Percentiles rank a stretch among this genome's conserved stretches.
These are phyloP conservation scores for Salix purpurea DNA, from an alignment of 345 rosid species.

Conservation along the genomic window DNA sequence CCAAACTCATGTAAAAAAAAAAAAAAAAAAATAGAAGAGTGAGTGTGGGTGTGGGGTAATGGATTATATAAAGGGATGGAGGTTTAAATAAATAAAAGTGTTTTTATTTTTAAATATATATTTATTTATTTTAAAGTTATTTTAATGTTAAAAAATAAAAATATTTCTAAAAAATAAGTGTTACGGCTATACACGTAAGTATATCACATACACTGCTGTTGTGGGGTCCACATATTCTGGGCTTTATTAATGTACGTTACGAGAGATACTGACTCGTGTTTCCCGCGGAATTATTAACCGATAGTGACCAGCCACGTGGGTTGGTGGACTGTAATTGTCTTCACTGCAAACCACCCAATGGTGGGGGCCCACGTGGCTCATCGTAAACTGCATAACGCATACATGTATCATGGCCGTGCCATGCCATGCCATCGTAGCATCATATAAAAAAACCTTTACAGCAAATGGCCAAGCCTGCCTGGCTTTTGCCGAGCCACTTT, in stretches of 20 bases:
- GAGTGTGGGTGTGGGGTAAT: neutral
- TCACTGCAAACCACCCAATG: neutral
- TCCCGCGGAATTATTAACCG: conserved; percentile 25
- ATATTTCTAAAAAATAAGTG: too few relatives aligned
- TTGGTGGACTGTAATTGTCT: conserved; percentile 28
- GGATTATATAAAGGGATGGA: neutral
- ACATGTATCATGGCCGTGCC: neutral
- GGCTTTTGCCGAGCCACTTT: neutral
- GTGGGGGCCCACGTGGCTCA: conserved; percentile 15
- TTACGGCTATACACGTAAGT: neutral
- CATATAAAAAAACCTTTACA: neutral
- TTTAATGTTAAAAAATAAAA: too few relatives aligned
- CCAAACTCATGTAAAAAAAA: too few relatives aligned
- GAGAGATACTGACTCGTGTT: conserved; percentile 20
- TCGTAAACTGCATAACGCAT: neutral
- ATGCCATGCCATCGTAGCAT: neutral
- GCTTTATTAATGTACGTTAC: conserved; percentile 1
- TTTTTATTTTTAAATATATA: too few relatives aligned
- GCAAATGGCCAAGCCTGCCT: neutral
- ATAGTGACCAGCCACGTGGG: conserved; percentile 40
- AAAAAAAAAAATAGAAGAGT: neutral
- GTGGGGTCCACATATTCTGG: neutral
- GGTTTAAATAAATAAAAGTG: too few relatives aligned
- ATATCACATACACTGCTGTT: neutral
- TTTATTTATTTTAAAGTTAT: too few relatives aligned